Percentiles rank a stretch among this genome's conserved stretches.
Conservation (phyloP, 2,329 filamentous ascomycete genomes). For the Xylariaceae sp. region DNA sequence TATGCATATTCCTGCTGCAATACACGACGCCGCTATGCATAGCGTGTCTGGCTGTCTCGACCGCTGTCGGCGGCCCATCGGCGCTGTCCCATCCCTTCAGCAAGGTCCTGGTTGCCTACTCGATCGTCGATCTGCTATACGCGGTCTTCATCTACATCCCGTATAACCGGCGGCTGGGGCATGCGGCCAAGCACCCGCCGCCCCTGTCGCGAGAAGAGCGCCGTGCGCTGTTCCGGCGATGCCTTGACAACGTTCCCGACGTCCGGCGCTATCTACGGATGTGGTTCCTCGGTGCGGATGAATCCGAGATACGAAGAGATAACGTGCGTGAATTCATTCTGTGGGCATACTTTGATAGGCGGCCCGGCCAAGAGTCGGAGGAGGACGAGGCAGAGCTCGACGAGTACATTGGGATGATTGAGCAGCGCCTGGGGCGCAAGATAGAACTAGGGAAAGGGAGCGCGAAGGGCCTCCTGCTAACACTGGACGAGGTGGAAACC, state of each 20-base stretch:
- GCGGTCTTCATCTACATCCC: slow-evolving; percentile 47
- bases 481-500: slow-evolving; percentile 64
- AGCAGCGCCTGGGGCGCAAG: slow-evolving; percentile 53
- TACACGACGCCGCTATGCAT: slow-evolving; percentile 48
- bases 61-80: slow-evolving; percentile 21
- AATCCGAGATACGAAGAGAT: slow-evolving; percentile 63
- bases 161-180: slow-evolving; percentile 43
- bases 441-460: slow-evolving; percentile 58
- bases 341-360: slow-evolving; percentile 67
- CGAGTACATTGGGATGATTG: slow-evolving; percentile 53
- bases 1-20: slow-evolving; percentile 47
- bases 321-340: slow-evolving; percentile 68
- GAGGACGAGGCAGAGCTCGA: slow-evolving; percentile 48
- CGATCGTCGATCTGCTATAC: slow-evolving; percentile 47
- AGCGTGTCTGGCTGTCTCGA: slow-evolving; percentile 33
- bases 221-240: slow-evolving; percentile 57
- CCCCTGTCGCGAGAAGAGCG: slow-evolving; percentile 51
- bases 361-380: slow-evolving; percentile 28
- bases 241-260: slow-evolving; percentile 57
- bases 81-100: slow-evolving; percentile 24
- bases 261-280: slow-evolving; percentile 58
- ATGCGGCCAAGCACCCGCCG: slow-evolving; percentile 45
- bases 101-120: slow-evolving; percentile 33
- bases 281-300: slow-evolving; percentile 68
- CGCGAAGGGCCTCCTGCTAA: slow-evolving; percentile 63